phyloP scores from a whole-genome alignment of 2,329 filamentous ascomycete genomes.

The Fusarium keratoplasticum region DNA sequence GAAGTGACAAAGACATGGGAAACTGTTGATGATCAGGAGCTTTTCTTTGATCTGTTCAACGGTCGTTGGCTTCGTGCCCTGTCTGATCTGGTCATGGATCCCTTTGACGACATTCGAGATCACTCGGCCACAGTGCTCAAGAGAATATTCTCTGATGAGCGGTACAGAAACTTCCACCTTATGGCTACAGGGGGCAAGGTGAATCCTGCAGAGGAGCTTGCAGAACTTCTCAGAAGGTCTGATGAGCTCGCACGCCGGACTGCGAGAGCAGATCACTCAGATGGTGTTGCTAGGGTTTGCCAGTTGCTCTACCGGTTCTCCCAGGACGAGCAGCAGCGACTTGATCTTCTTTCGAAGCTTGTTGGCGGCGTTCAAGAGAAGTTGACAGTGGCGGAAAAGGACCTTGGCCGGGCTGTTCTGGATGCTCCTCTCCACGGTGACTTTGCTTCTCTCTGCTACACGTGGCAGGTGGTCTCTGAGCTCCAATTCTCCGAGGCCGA shows the following conservation, averaged over 20 bases:
- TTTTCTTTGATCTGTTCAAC: conserved; percentile 58
- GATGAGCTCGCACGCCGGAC: conserved; percentile 73
- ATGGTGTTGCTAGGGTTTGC: conserved; percentile 85
- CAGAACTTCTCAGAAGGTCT: conserved; percentile 62
- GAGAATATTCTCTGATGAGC: conserved; percentile 58
- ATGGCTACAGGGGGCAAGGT: conserved; percentile 17
- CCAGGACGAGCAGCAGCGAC: conserved; percentile 53
- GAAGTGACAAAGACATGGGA: conserved; percentile 60
- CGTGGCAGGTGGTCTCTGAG: conserved; percentile 63
- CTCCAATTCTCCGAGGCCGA: conserved; percentile 53
- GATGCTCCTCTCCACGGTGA: conserved; percentile 76
- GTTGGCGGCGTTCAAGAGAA: conserved; percentile 73
- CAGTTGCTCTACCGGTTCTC: conserved; percentile 75
- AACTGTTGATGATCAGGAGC: conserved; percentile 52
- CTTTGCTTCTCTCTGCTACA: conserved; percentile 73
- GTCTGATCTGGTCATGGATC: conserved; percentile 84
- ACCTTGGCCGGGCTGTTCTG: conserved; percentile 75
- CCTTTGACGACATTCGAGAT: conserved; percentile 90
- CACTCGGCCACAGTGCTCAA: conserved; percentile 63
- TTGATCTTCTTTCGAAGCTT: conserved; percentile 67
- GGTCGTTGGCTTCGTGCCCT: conserved; percentile 70
- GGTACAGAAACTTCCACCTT: conserved; percentile 46
- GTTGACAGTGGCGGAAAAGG: conserved; percentile 69
- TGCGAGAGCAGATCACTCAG: conserved; percentile 89
- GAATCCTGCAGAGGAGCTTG: conserved; percentile 50